A percentile compares a stretch with the other conserved stretches of the same genome.
Evolutionary conservation across 192 early-diverging fungal species (phyloP).

Genomic region (Spinellus fusiger): DNA sequence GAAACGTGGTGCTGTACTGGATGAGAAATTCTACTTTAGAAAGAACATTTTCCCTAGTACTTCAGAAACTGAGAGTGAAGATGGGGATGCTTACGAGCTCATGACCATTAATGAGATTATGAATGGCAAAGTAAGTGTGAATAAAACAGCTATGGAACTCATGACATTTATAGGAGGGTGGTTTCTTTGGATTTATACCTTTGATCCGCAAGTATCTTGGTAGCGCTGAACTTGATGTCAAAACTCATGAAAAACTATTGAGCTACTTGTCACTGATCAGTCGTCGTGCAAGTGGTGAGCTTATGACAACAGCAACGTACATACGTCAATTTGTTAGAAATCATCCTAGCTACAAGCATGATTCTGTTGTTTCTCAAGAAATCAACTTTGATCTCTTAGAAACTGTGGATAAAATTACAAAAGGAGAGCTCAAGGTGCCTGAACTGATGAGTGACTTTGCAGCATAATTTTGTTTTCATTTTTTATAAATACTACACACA

Average conservation of each 20-base stretch:
- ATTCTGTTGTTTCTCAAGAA: conserved; percentile 78
- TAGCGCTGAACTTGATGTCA: conserved; percentile 58
- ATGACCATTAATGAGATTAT: conserved; percentile 92
- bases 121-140: conserved; percentile 23
- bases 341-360: conserved; percentile 85
- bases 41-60: conserved; percentile 64
- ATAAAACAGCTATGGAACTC: not conserved
- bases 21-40: conserved; percentile 88
- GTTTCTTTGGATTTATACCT: conserved; percentile 79
- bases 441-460: conserved; percentile 39
- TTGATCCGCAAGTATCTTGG: conserved; percentile 84
- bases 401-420: conserved; percentile 48
- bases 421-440: conserved; percentile 41
- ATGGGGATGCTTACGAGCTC: conserved; percentile 45
- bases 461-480: not conserved
- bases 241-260: conserved; percentile 64
- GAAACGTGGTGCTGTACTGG: conserved; percentile 70
- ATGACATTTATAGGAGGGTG: conserved; percentile 24
- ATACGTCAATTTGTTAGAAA: conserved; percentile 80
- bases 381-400: conserved; percentile 86
- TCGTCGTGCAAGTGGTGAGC: conserved; percentile 71
- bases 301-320: conserved; percentile 87
- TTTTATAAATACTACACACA: not conserved
- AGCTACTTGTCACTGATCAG: conserved; percentile 76
- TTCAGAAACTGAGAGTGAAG: conserved; percentile 21